These are phyloP conservation scores for Gloeostereum incarnatum DNA, from an alignment of 768 basidiomycete species.

Conservation along the genomic window DNA sequence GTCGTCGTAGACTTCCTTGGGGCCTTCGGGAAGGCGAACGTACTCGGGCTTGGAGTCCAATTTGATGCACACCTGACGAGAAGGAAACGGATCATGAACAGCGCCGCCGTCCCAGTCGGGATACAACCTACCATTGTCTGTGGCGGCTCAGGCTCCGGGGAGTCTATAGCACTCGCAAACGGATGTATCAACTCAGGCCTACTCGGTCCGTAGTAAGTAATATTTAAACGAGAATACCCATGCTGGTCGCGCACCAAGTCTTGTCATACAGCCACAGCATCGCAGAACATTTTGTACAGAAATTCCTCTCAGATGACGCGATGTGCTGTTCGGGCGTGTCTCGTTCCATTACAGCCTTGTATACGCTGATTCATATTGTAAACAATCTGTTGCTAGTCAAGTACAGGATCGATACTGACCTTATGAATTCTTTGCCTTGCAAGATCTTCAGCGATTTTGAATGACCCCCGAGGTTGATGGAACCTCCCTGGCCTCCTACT, in stretches of 20 bases:
- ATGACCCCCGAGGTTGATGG: conserved; percentile 56
- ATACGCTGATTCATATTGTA: conserved; percentile 28
- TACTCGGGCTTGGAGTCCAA: conserved; percentile 45
- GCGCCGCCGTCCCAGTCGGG: background rate
- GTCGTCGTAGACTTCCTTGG: conserved; percentile 33
- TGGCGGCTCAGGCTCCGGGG: conserved; percentile 43
- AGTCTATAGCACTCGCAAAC: conserved; percentile 60
- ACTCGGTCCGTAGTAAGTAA: background rate
- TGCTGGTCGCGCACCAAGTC: conserved; percentile 28
- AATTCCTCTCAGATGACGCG: conserved; percentile 49
- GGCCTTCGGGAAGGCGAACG: conserved; percentile 53
- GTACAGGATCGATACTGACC: conserved; percentile 20
- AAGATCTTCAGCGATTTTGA: conserved; percentile 40
- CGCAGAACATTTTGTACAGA: conserved; percentile 52
- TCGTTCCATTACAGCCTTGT: conserved; percentile 53
- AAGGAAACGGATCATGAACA: background rate
- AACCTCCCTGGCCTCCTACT: conserved; percentile 55
- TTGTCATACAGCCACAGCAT: conserved; percentile 63
- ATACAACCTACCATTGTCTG: conserved; percentile 33
- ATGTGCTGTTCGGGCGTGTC: conserved; percentile 38
- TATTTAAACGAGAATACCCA: background rate
- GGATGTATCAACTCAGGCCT: conserved; percentile 63
- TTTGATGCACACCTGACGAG: conserved; percentile 33
- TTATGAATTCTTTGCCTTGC: conserved; percentile 42
- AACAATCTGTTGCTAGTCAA: background rate